Base-by-base conservation (phyloP, 2,329 filamentous ascomycete species). In the Nemania sp. region DNA sequence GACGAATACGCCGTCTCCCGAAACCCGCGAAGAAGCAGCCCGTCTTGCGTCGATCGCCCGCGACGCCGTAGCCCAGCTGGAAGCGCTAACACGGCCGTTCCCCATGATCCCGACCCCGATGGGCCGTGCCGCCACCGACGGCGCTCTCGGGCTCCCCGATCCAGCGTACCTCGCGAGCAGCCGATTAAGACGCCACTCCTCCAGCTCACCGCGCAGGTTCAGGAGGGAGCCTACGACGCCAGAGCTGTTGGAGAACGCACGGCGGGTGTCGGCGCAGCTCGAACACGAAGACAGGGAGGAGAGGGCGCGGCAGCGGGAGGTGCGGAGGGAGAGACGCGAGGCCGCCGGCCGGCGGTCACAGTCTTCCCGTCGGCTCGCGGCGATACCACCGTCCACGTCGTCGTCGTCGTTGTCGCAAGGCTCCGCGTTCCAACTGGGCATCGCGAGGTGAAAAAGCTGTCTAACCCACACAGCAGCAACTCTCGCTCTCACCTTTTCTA, bases 1-100 rank as follows among this genome's bases (percentile, higher is more conserved):
- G 2, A 13, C 46, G 10, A 61, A 56, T 11, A 13, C 39, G 18
- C 58, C 65, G 5, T 42, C 52, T 7, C 37, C 61, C 29, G 54
- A 29, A 34, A 56, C 64, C 9, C 57, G 66, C 3, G 65, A 67
- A 51, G 66, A 68, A 62, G 66, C 63, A 18, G 63, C 61, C 12
- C 65, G 65, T 20, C 65, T 68, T 10, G 60, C 65, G 17, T 45
- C 61, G 1, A 54, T 67, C n/a, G 66, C 66, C 15, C 66, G 65
- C 17, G 58, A 62, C 25, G 60, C 66, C 5, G 54, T 67, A 17
- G 61, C 63, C 2, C 61, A 68, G n/a, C 61, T 67, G 7, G 66
- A 68, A 29, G 65, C 66, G 7, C 40, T 67, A 11, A 65, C 65
- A 18, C 55, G 67, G 12, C 60, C 50, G 55, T 60, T 59, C 39